phyloP scores from a whole-genome alignment of 495 filamentous ascomycete genomes.

The Xylaria venustula region DNA sequence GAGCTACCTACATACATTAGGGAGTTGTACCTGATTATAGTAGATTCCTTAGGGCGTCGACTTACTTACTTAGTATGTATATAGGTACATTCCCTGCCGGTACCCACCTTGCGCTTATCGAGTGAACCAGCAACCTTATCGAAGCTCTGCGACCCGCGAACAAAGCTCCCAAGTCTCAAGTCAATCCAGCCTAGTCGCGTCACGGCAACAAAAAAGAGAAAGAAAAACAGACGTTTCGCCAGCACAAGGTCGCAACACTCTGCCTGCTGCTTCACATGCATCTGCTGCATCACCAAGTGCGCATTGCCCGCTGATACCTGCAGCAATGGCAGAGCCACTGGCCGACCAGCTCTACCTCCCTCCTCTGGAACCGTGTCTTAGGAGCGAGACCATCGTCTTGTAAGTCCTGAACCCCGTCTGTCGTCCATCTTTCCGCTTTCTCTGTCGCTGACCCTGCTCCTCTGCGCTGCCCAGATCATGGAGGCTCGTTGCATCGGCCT shows the following conservation, averaged over 20 bases:
- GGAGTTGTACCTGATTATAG: too few species aligned
- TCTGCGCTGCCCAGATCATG: constrained; percentile 62
- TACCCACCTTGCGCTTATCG: too few species aligned
- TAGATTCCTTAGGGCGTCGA: too few species aligned
- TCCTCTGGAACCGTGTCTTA: constrained; percentile 47
- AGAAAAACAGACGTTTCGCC: background rate
- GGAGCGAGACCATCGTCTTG: constrained; percentile 42
- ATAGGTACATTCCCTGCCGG: too few species aligned
- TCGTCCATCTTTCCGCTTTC: background rate
- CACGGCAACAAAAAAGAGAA: constrained; percentile 13
- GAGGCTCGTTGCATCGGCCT: constrained; percentile 66
- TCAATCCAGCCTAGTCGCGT: constrained; percentile 17
- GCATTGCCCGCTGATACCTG: constrained; percentile 52
- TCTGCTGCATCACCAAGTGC: constrained; percentile 26
- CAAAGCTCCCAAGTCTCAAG: constrained; percentile 10
- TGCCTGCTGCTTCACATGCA: constrained; percentile 28
- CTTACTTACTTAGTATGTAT: too few species aligned
- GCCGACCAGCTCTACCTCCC: constrained; percentile 50
- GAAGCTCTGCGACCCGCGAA: constrained; percentile 16
- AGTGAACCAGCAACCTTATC: background rate
- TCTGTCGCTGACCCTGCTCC: background rate
- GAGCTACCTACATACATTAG: too few species aligned
- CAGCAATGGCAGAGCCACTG: constrained; percentile 63
- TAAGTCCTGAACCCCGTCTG: constrained; percentile 27
- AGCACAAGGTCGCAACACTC: constrained; percentile 11